phyloP scores from a whole-genome alignment of 768 basidiomycete species.

The Wakefieldia striispora region DNA sequence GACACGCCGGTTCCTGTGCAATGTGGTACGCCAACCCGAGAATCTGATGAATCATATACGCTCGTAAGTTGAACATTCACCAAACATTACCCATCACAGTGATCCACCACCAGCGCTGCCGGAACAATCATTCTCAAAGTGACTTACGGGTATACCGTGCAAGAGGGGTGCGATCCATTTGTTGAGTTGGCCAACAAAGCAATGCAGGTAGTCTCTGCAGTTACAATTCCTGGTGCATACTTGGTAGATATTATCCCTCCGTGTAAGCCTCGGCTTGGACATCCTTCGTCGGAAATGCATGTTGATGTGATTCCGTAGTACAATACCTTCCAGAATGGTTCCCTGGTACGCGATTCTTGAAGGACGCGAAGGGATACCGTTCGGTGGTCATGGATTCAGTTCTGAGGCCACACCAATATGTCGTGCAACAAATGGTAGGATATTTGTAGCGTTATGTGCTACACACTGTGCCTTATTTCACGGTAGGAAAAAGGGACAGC shows the following conservation, averaged over 20 bases:
- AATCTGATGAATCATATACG: slow-evolving; percentile 20
- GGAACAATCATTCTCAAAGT: slow-evolving; percentile 36
- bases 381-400: slow-evolving; percentile 36
- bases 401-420: slow-evolving; percentile 43
- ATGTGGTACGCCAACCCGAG: slow-evolving; percentile 17
- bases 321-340: slow-evolving; percentile 35
- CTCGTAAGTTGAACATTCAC: slow-evolving; percentile 7
- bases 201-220: slow-evolving; percentile 13
- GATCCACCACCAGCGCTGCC: slow-evolving; percentile 4
- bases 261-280: slow-evolving; percentile 3
- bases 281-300: neutral
- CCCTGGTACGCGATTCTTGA: slow-evolving; percentile 35
- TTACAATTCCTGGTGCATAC: slow-evolving; percentile 8
- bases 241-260: slow-evolving; percentile 24
- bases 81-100: no score
- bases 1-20: slow-evolving; percentile 14
- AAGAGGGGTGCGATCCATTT: slow-evolving; percentile 36
- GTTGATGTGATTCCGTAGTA: slow-evolving; percentile 16
- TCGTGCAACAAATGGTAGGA: slow-evolving; percentile 46
- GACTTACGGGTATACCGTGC: slow-evolving; percentile 40
- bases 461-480: neutral
- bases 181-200: slow-evolving; percentile 28
- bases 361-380: slow-evolving; percentile 26
- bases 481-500: slow-evolving; percentile 17
- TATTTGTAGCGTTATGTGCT: neutral